Evolutionary conservation across 768 basidiomycete species (phyloP), one percentile per base, ranked within the genome.

Genomic region (Tylopilus cervinicoccineus): DNA sequence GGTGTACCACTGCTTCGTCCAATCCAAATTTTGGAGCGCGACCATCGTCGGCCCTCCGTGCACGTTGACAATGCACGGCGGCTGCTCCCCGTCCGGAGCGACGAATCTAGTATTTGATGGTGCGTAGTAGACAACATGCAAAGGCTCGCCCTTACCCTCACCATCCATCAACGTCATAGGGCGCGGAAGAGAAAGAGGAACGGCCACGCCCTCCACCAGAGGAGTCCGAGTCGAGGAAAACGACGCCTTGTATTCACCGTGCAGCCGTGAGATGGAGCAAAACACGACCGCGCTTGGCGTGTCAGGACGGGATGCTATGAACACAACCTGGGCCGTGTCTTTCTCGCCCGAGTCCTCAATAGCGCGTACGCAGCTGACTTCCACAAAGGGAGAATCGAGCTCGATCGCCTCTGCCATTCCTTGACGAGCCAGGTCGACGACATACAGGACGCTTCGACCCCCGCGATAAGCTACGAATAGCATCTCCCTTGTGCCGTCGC

Each of bases 391-490:
- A 17, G 31, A 40, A 2, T 47, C 46, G 7, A 47, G 29, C 14
- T 47, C 31, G 23, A 47, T 20, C 3, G 31, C 31, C 13, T 47
- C 46, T 16, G 31, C 46, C 9, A 10, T 33, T 40, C 46, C 46
- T 26, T 2, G 24, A 23, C 13, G 24, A 40, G 38, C 46, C 31
- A 40, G 17, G 31, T 47, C 31, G 23, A 47, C 31, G 13, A 47
- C 23, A 29, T 47, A 47, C 12, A 47, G 24, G 23, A 47, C 14
- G 24, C 46, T 40, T 24, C 38, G 46, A 1, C 46, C 46, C 9
- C 46, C 38, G 19, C 46, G 38, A 27, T 47, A 47, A 16, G 46
- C 46, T 10, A 47, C 46, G 31, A 47, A 47, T 14, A 47, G 6
- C 24, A 34, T 33, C 36, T 40, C 38, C 19, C 9, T 47, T 31